A percentile compares a stretch with the other conserved stretches of the same genome.
These are phyloP conservation scores for Wickerhamomyces canadensis DNA, from an alignment of 805 yeast genomes.

Conservation along the genomic window DNA sequence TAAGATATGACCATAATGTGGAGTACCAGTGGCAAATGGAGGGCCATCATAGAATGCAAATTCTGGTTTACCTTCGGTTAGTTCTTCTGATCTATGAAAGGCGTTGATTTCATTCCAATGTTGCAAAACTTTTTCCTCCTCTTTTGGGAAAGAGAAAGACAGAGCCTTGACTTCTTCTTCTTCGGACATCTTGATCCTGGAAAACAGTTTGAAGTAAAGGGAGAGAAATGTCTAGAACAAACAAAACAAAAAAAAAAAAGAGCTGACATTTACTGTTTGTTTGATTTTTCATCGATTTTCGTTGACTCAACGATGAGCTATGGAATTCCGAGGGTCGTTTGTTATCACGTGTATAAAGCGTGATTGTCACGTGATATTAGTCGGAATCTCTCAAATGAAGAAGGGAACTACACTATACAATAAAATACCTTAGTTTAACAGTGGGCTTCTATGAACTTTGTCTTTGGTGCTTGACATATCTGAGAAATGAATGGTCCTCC, in stretches of 20 bases:
- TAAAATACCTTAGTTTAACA: no score
- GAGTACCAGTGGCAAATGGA: slow-evolving; percentile 99
- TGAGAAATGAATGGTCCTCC: slow-evolving; percentile 21
- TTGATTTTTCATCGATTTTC: not conserved
- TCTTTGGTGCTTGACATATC: not conserved
- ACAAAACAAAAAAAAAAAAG: no score
- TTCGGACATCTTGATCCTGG: no score
- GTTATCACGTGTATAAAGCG: no score
- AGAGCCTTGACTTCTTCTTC: slow-evolving; percentile 23
- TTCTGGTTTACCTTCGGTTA: slow-evolving; percentile 79
- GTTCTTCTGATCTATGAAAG: slow-evolving; percentile 78
- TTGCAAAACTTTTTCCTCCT: slow-evolving; percentile 76
- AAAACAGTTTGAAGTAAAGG: no score
- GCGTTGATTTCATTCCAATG: slow-evolving; percentile 92
- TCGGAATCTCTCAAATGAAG: no score
- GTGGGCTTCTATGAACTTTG: no score
- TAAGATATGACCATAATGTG: slow-evolving; percentile 96
- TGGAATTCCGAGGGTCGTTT: not conserved
- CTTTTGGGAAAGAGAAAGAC: slow-evolving; percentile 73
- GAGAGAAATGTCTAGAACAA: no score
- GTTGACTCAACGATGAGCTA: not conserved
- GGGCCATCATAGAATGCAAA: slow-evolving; percentile 98
- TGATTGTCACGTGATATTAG: not conserved
- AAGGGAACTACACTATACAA: no score
- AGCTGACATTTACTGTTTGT: not conserved